phyloP scores from a whole-genome alignment of 108 stramenopile species.

The Aurantiochytrium sp. region DNA sequence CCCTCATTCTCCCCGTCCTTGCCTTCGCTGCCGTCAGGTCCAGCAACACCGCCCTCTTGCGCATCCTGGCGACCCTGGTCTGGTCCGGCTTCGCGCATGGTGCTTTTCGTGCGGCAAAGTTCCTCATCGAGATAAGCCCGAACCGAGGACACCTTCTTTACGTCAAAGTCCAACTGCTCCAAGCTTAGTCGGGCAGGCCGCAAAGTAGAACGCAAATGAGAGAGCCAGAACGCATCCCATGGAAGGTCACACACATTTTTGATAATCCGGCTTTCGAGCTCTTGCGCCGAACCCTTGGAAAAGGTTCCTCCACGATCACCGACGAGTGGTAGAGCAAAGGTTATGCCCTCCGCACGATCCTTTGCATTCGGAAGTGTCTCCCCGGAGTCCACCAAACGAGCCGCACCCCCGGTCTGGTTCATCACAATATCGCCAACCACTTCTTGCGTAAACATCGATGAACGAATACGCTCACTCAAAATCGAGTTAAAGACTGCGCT shows the following conservation, averaged over 20 bases:
- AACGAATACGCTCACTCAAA: background rate
- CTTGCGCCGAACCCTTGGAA: background rate
- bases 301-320: background rate
- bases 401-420: background rate
- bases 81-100: background rate
- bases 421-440: background rate
- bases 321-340: background rate
- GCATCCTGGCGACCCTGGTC: background rate
- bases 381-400: background rate
- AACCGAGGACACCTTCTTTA: background rate
- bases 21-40: background rate
- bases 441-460: background rate
- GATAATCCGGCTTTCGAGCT: background rate
- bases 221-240: background rate
- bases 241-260: background rate
- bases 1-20: background rate
- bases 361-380: background rate
- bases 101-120: background rate
- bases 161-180: background rate
- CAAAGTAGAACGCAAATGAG: background rate
- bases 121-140: background rate
- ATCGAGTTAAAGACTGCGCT: background rate
- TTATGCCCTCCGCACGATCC: background rate
- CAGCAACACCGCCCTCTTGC: no score
- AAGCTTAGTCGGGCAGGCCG: background rate